phyloP scores from a whole-genome alignment of 768 basidiomycete species.

The Lyophyllum atratum region DNA sequence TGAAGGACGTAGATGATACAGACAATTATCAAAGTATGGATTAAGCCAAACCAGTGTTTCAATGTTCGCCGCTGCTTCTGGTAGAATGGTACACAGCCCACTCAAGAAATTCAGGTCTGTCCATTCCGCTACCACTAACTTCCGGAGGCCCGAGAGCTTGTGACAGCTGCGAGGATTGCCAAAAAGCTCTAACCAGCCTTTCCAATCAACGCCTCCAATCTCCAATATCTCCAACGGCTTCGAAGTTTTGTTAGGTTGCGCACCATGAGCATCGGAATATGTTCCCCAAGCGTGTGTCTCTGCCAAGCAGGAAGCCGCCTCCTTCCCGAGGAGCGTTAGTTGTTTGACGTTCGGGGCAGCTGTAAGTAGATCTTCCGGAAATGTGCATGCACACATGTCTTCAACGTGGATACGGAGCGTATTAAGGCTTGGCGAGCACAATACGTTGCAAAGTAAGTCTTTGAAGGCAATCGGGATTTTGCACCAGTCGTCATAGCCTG shows the following conservation, averaged over 20 bases:
- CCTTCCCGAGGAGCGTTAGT: background rate
- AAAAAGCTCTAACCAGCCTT: too few relatives aligned
- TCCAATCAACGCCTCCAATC: too few relatives aligned
- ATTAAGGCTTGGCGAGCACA: background rate
- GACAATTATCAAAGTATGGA: too few relatives aligned
- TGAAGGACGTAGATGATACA: too few relatives aligned
- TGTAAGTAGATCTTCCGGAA: background rate
- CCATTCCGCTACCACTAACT: too few relatives aligned
- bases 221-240: too few relatives aligned
- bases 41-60: too few relatives aligned
- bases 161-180: too few relatives aligned
- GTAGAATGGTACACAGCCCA: too few relatives aligned
- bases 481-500: background rate
- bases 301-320: background rate
- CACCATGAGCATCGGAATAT: background rate
- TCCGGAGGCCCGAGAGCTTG: too few relatives aligned
- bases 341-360: background rate
- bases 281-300: background rate
- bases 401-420: background rate
- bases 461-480: background rate
- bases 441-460: background rate
- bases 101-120: too few relatives aligned
- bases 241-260: background rate
- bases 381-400: background rate
- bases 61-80: too few relatives aligned